Percentiles rank a stretch among this genome's conserved stretches.
These are phyloP conservation scores for Glutinoglossum americanum DNA, from an alignment of 495 filamentous ascomycete species.

Conservation along the genomic window DNA sequence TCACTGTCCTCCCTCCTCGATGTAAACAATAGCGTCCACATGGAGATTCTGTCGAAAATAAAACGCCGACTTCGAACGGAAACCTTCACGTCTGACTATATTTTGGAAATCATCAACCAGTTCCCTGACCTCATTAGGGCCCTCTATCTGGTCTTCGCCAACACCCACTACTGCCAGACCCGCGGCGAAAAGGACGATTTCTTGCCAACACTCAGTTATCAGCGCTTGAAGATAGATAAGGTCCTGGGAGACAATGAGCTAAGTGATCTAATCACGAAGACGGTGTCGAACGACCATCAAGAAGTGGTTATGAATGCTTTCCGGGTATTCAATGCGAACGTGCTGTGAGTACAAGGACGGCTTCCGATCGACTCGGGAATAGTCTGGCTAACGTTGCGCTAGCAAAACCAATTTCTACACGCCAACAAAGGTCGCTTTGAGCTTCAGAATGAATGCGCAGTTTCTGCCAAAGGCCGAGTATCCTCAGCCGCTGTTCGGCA, in stretches of 20 bases:
- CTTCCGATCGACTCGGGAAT: not conserved
- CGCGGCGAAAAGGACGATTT: slow-evolving; percentile 55
- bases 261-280: slow-evolving; percentile 59
- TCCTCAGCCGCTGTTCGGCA: slow-evolving; percentile 80
- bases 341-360: slow-evolving; percentile 24
- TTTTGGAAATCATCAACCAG: slow-evolving; percentile 83
- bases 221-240: slow-evolving; percentile 46
- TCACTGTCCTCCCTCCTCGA: slow-evolving; percentile 71
- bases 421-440: slow-evolving; percentile 91
- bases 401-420: slow-evolving; percentile 98
- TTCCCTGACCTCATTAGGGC: slow-evolving; percentile 76
- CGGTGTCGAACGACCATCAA: slow-evolving; percentile 80
- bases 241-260: slow-evolving; percentile 62
- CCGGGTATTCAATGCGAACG: slow-evolving; percentile 72
- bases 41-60: slow-evolving; percentile 81
- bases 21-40: slow-evolving; percentile 57
- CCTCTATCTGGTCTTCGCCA: slow-evolving; percentile 81
- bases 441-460: slow-evolving; percentile 75
- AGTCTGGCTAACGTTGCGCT: not conserved
- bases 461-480: slow-evolving; percentile 89
- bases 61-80: slow-evolving; percentile 89
- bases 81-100: slow-evolving; percentile 95
- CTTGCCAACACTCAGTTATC: slow-evolving; percentile 61
- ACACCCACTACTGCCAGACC: slow-evolving; percentile 70
- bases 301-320: slow-evolving; percentile 98